A percentile compares a stretch with the other conserved stretches of the same genome.
Evolutionary conservation across 148 eudicot genomes (phyloP).

Genomic region (Rhododendron henanense): DNA sequence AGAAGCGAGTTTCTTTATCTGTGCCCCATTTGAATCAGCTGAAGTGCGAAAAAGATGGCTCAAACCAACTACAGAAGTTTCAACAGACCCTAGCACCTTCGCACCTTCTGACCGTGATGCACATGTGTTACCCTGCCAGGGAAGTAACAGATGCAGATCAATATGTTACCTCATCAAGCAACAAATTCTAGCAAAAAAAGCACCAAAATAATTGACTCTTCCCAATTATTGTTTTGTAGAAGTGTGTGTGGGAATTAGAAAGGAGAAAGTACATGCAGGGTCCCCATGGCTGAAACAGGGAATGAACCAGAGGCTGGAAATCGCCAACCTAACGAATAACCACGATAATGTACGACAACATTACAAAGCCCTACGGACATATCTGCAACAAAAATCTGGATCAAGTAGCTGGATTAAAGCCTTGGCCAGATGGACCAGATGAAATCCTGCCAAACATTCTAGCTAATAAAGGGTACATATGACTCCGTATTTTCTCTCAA

Average conservation of each 20-base stretch:
- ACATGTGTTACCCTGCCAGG: constrained; percentile 36
- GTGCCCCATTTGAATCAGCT: constrained; percentile 69
- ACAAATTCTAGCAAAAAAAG: background rate
- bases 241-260: background rate
- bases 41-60: constrained; percentile 65
- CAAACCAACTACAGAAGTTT: constrained; percentile 85
- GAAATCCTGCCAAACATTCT: background rate
- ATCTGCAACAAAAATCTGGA: background rate
- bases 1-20: constrained; percentile 65
- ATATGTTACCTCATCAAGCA: background rate
- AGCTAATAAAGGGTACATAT: background rate
- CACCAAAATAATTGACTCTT: background rate
- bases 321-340: background rate
- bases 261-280: background rate
- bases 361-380: background rate
- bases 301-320: background rate
- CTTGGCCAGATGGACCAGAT: background rate
- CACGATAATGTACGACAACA: background rate
- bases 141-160: background rate
- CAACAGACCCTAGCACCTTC: constrained; percentile 61
- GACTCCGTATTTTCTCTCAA: background rate
- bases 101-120: constrained; percentile 23
- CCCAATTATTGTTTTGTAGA: background rate
- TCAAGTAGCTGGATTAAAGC: constrained; percentile 1
- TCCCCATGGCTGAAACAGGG: background rate